Evolutionary conservation across 108 stramenopile species (phyloP), one percentile per base, ranked within the genome.

Genomic region (Aureococcus anophagefferens): DNA sequence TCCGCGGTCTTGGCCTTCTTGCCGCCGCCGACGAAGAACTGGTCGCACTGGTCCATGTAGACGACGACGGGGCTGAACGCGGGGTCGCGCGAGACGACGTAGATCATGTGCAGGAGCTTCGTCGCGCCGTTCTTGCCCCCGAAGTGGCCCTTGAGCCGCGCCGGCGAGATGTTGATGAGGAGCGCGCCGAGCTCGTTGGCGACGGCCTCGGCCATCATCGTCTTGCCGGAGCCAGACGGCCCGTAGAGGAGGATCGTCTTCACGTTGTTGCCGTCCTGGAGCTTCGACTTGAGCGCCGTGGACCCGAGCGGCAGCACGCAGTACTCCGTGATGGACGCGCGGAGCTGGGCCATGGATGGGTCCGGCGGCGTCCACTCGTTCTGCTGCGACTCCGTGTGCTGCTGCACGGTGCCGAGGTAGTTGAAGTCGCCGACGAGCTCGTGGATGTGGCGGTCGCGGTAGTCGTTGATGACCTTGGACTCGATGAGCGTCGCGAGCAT

Each of bases 181-280:
- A 92, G 45, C 17, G 90, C 91, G 35, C 88, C 89, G 32, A 89
- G 46, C 68, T 91, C 88, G 46, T 81, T 85, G 62, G 91, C 91
- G 29, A 91, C 78, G n/a, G 88, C 88, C 75, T 91, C 82, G 30
- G 80, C 89, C 82, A 88, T 79, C 68, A 84, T 73, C 9, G 91
- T 91, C 75, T 85, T 92, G 44, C 91, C 91, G 14, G 79, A 75
- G 16, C 90, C 90, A 33, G 68, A 40, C 40, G 90, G 90, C 14
- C 91, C 91, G 69, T 90, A 92, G 30, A 92, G 79, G 73, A 92
- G 76, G 30, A 89, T 66, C 30, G 84, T 79, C 62, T 87, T 81
- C 16, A 88, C 63, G 69, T 83, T 78, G 67, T 84, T 76, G 36
- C 72, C 44, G 25, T 76, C 64, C 33, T 68, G 65, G 34, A 87